phyloP scores from a whole-genome alignment of 306 rosid species.

The Cucurbita moschata region DNA sequence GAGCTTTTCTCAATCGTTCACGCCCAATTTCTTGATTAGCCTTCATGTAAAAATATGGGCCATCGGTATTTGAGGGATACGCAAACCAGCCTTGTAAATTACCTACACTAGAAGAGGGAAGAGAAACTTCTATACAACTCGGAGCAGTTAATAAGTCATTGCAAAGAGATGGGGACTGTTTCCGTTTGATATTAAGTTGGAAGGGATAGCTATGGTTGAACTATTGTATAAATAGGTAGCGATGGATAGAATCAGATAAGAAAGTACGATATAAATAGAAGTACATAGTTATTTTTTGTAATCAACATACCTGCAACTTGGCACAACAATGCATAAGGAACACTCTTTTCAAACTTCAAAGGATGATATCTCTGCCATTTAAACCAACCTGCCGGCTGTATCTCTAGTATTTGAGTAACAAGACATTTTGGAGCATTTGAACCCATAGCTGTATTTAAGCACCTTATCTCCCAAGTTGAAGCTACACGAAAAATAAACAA shows the following conservation, averaged over 20 bases:
- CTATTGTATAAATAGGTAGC: not conserved
- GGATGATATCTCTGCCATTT: constrained; percentile 57
- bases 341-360: constrained; percentile 74
- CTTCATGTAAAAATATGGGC: not conserved
- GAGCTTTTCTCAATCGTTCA: not conserved
- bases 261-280: not conserved
- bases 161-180: not conserved
- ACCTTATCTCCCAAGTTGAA: constrained; percentile 85
- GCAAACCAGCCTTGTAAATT: no score
- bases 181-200: not conserved
- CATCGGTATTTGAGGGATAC: not conserved
- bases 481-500: constrained; percentile 30
- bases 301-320: constrained; percentile 79
- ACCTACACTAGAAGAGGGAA: not conserved
- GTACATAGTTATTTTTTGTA: not conserved
- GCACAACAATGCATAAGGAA: constrained; percentile 70
- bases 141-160: not conserved
- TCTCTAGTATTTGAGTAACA: constrained; percentile 83
- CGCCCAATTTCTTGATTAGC: not conserved
- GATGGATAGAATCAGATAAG: not conserved
- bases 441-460: constrained; percentile 59
- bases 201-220: not conserved
- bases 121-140: not conserved
- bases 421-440: constrained; percentile 47
- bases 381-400: constrained; percentile 49